phyloP scores from a whole-genome alignment of 768 basidiomycete genomes.

The Lentinula guzmanii region DNA sequence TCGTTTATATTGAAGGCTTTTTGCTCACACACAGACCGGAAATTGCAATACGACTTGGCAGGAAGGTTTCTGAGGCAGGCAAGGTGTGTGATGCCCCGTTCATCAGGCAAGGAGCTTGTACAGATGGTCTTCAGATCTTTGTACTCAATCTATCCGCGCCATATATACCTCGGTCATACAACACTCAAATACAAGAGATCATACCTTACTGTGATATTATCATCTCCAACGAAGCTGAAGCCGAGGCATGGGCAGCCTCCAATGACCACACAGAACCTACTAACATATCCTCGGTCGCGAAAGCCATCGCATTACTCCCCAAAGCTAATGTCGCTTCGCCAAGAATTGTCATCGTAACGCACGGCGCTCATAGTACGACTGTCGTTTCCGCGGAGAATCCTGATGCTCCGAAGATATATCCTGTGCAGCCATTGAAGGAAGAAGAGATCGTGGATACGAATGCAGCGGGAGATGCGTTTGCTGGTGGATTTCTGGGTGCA shows the following conservation, averaged over 20 bases:
- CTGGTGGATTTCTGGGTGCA: slow-evolving; percentile 68
- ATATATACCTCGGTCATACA: slow-evolving; percentile 73
- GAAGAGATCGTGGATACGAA: slow-evolving; percentile 69
- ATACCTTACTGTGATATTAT: slow-evolving; percentile 63
- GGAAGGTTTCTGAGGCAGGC: slow-evolving; percentile 47
- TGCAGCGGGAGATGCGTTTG: slow-evolving; percentile 75
- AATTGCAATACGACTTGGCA: slow-evolving; percentile 47
- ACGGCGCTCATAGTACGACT: slow-evolving; percentile 56
- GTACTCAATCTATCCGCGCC: slow-evolving; percentile 72
- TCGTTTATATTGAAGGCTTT: slow-evolving; percentile 72
- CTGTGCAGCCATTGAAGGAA: slow-evolving; percentile 36
- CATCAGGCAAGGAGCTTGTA: neutral
- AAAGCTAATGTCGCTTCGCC: slow-evolving; percentile 53
- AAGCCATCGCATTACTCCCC: slow-evolving; percentile 44
- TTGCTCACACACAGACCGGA: slow-evolving; percentile 72
- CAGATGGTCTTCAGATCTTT: slow-evolving; percentile 41
- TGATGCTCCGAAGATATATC: slow-evolving; percentile 34
- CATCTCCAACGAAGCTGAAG: slow-evolving; percentile 74
- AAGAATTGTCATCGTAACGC: slow-evolving; percentile 65
- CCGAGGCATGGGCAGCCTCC: slow-evolving; percentile 53
- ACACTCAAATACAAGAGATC: slow-evolving; percentile 56
- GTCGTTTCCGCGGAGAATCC: slow-evolving; percentile 42
- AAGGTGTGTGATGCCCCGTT: slow-evolving; percentile 35
- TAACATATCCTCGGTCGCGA: slow-evolving; percentile 47
- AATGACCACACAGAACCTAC: slow-evolving; percentile 43